These are phyloP conservation scores for Austroboletus eburneus DNA, from an alignment of 768 basidiomycete genomes.

Conservation along the genomic window DNA sequence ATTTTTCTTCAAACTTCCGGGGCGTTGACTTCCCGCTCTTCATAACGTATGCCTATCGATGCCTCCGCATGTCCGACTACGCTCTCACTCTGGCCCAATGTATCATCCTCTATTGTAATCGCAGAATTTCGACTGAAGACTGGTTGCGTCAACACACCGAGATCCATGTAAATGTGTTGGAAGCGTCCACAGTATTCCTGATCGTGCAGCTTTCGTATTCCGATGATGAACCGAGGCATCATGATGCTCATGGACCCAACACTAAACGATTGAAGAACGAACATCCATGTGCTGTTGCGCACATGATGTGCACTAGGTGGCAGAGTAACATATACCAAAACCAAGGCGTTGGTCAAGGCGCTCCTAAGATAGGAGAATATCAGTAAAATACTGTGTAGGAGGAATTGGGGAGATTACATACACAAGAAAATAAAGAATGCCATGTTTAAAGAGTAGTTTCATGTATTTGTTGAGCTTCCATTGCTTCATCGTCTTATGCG, in stretches of 20 bases:
- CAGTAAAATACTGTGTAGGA: not conserved
- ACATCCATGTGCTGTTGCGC: too few relatives aligned
- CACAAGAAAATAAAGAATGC: not conserved
- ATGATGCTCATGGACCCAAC: not conserved
- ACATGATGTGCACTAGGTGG: not conserved
- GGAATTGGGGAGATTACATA: not conserved
- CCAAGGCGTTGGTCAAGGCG: too few relatives aligned
- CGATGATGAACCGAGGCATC: not conserved
- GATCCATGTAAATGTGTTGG: too few relatives aligned
- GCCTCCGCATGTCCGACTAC: too few relatives aligned
- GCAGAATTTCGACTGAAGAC: too few relatives aligned
- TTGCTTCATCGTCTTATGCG: not conserved
- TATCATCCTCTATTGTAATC: too few relatives aligned
- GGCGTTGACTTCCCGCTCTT: too few relatives aligned
- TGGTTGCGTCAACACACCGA: too few relatives aligned
- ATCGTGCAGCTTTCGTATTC: not conserved
- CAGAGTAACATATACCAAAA: not conserved
- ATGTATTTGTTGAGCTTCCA: not conserved
- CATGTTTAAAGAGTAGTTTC: not conserved
- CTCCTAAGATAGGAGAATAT: not conserved
- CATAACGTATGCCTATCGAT: too few relatives aligned
- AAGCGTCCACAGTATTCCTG: too few relatives aligned
- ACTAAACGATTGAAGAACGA: not conserved
- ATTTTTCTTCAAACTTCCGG: too few relatives aligned
- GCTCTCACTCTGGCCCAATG: too few relatives aligned